Conservation (phyloP, 2,329 filamentous ascomycete species). For the Ophiostoma perfectum region DNA sequence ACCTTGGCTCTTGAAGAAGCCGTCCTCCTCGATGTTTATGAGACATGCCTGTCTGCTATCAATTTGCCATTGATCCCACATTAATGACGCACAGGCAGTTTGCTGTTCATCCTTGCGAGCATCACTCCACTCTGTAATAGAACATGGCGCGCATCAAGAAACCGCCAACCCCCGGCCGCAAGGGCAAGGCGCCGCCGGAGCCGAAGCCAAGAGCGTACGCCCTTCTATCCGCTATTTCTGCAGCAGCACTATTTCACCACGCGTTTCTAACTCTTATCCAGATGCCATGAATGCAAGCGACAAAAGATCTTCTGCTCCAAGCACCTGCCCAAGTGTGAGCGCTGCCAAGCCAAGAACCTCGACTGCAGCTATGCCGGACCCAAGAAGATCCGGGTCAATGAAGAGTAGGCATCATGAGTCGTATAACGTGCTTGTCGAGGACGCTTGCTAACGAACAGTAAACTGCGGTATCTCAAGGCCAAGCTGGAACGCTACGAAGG, state of each 20-base stretch:
- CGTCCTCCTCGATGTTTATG: not conserved
- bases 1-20: not conserved
- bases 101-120: too few species aligned
- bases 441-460: constrained; percentile 18
- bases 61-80: not conserved
- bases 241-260: too few species aligned
- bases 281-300: constrained; percentile 24
- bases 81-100: not conserved
- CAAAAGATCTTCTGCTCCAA: constrained; percentile 27
- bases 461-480: constrained; percentile 20
- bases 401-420: constrained; percentile 19
- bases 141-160: constrained; percentile 19
- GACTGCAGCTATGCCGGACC: constrained; percentile 24
- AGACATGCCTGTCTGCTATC: not conserved
- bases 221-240: not conserved
- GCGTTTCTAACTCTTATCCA: not conserved
- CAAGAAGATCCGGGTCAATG: constrained; percentile 25
- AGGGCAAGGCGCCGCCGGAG: constrained; percentile 15
- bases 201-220: constrained; percentile 22
- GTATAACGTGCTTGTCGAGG: not conserved
- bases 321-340: constrained; percentile 23
- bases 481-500: constrained; percentile 24
- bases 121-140: not conserved
- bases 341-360: constrained; percentile 21
- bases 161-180: constrained; percentile 5